Percentiles rank a stretch among this genome's conserved stretches.
These are phyloP conservation scores for Malus fusca DNA, from an alignment of 306 rosid genomes.

Conservation along the genomic window DNA sequence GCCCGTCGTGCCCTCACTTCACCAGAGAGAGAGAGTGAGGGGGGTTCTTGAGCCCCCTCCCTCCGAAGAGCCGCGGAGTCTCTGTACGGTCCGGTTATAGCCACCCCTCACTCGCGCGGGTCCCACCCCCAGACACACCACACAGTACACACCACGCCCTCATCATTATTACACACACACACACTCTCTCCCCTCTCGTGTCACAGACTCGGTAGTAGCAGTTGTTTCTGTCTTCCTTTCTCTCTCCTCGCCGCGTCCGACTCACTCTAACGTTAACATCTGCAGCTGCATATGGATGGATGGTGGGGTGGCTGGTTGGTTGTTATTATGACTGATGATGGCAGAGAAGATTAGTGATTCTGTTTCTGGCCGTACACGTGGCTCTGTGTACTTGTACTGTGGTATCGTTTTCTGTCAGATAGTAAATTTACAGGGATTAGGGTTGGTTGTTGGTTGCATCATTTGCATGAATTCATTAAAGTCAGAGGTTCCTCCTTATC, in stretches of 20 bases:
- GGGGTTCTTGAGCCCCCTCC: background rate
- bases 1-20: background rate
- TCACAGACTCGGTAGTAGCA: background rate
- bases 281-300: background rate
- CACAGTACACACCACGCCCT: background rate
- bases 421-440: background rate
- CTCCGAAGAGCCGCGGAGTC: background rate
- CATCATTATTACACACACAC: background rate
- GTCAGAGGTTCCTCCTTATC: background rate
- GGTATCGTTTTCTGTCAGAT: background rate
- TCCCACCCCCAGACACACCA: background rate
- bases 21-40: background rate
- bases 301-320: background rate
- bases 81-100: background rate
- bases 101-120: background rate
- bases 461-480: background rate
- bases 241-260: background rate
- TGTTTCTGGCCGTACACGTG: constrained; percentile 25
- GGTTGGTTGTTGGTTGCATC: background rate
- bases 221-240: background rate
- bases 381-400: background rate
- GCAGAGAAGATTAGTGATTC: background rate
- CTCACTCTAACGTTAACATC: background rate
- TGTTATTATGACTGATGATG: background rate
- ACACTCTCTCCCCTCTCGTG: background rate